Conservation (phyloP, 768 basidiomycete genomes). For the Cubamyces sp. region DNA sequence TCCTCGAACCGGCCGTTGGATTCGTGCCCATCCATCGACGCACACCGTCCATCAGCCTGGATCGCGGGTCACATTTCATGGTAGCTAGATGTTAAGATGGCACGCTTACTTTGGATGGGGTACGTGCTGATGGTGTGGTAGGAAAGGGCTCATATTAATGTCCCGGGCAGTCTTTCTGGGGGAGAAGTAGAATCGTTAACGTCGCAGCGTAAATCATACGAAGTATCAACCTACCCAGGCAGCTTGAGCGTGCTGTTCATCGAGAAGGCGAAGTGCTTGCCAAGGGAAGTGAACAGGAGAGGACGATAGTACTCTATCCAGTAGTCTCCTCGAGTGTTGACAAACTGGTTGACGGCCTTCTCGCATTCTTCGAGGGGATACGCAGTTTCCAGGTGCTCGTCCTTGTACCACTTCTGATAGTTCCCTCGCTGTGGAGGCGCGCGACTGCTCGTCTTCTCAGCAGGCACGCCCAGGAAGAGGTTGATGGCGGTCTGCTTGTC, state of each 20-base stretch:
- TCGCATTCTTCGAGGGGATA: conserved; percentile 71
- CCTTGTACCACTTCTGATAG: conserved; percentile 86
- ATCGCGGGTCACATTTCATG: neutral
- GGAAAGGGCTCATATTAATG: conserved; percentile 76
- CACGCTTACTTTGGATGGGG: conserved; percentile 42
- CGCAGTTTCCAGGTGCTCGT: conserved; percentile 68
- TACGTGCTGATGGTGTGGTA: conserved; percentile 50
- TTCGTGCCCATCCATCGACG: conserved; percentile 75
- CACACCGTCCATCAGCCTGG: conserved; percentile 77
- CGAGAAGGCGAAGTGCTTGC: conserved; percentile 89
- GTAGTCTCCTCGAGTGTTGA: conserved; percentile 66
- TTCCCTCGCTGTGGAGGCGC: conserved; percentile 59
- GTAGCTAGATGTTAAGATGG: neutral
- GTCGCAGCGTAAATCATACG: neutral
- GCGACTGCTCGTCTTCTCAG: conserved; percentile 49
- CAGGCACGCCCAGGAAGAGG: conserved; percentile 85
- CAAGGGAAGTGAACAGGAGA: conserved; percentile 78
- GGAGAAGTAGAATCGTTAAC: neutral
- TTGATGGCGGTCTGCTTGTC: conserved; percentile 98
- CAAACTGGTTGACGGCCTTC: conserved; percentile 61
- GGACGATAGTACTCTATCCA: conserved; percentile 93
- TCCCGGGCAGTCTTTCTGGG: conserved; percentile 70
- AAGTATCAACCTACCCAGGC: conserved; percentile 60
- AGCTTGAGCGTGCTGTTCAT: conserved; percentile 89
- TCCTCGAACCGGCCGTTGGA: conserved; percentile 46